Evolutionary conservation across 257 asterid genomes (phyloP).

Genomic region (Solanum habrochaites): DNA sequence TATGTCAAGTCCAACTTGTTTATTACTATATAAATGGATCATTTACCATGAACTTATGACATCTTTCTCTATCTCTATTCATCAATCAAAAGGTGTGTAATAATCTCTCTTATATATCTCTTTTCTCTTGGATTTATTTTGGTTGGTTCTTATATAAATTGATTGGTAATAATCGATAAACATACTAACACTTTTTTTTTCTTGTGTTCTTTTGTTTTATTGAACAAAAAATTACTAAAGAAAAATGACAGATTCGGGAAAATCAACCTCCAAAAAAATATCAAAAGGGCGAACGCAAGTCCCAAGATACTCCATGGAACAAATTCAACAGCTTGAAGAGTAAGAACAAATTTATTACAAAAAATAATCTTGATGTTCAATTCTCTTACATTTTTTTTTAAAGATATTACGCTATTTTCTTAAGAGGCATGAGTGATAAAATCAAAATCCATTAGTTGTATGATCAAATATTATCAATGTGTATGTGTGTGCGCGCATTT

Average conservation of each 20-base stretch:
- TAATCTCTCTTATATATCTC: not conserved
- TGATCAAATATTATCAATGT: not conserved
- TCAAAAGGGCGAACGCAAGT: conserved; percentile 14
- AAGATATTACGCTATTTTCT: not conserved
- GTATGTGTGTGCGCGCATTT: too few species aligned
- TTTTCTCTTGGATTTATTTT: not conserved
- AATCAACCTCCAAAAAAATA: conserved; percentile 20
- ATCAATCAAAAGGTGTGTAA: not conserved
- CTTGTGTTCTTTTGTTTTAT: not conserved
- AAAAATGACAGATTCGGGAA: conserved; percentile 13
- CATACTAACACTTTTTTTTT: not conserved
- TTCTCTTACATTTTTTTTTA: not conserved
- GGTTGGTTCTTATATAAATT: not conserved
- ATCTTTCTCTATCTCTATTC: not conserved
- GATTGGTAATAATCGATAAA: not conserved
- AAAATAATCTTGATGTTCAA: not conserved
- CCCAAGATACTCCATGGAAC: conserved; percentile 45
- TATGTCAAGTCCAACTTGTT: not conserved
- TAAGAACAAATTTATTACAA: conserved; percentile 9
- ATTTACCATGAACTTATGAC: not conserved
- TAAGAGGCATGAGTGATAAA: not conserved
- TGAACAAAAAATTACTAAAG: not conserved
- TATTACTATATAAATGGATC: not conserved
- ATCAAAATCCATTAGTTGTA: not conserved
- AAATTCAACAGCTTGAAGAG: conserved; percentile 55